Conservation (phyloP, 495 filamentous ascomycete species). For the Neurospora sp. region DNA sequence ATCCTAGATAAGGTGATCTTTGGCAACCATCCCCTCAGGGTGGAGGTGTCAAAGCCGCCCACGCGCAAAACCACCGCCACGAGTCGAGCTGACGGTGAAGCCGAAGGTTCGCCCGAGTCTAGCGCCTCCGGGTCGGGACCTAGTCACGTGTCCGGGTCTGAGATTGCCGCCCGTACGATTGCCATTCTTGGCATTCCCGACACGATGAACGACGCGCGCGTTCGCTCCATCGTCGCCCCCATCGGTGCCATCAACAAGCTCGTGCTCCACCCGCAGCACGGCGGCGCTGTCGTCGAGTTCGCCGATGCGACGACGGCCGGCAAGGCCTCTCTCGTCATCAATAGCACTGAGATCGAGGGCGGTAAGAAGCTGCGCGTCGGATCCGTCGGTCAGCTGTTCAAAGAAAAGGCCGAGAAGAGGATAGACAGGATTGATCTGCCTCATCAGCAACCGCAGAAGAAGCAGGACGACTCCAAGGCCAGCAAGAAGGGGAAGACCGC, state of each 20-base stretch:
- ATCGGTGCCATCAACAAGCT: slow-evolving; percentile 56
- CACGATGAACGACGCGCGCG: slow-evolving; percentile 60
- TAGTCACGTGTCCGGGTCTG: slow-evolving; percentile 6
- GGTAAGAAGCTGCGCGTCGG: slow-evolving; percentile 61
- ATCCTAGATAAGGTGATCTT: slow-evolving; percentile 64
- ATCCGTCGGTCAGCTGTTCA: slow-evolving; percentile 56
- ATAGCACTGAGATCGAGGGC: slow-evolving; percentile 56
- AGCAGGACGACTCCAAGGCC: slow-evolving; percentile 16
- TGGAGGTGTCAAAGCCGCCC: slow-evolving; percentile 45
- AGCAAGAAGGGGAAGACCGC: slow-evolving; percentile 24
- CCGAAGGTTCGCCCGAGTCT: slow-evolving; percentile 22
- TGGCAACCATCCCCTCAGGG: slow-evolving; percentile 58
- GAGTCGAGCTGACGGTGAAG: slow-evolving; percentile 13
- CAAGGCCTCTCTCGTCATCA: slow-evolving; percentile 62
- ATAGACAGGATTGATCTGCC: slow-evolving; percentile 36
- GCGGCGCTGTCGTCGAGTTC: slow-evolving; percentile 85
- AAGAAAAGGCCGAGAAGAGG: slow-evolving; percentile 44
- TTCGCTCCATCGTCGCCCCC: slow-evolving; percentile 53
- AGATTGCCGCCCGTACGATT: slow-evolving; percentile 45
- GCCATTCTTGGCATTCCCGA: slow-evolving; percentile 58
- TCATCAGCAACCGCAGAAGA: slow-evolving; percentile 23
- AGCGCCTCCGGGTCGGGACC: not conserved
- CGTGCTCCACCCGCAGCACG: slow-evolving; percentile 62
- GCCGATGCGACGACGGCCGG: slow-evolving; percentile 58
- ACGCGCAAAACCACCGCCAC: slow-evolving; percentile 35